phyloP scores from a whole-genome alignment of 1,284 basidiomycete species.

The Cryptococcus hybrid region DNA sequence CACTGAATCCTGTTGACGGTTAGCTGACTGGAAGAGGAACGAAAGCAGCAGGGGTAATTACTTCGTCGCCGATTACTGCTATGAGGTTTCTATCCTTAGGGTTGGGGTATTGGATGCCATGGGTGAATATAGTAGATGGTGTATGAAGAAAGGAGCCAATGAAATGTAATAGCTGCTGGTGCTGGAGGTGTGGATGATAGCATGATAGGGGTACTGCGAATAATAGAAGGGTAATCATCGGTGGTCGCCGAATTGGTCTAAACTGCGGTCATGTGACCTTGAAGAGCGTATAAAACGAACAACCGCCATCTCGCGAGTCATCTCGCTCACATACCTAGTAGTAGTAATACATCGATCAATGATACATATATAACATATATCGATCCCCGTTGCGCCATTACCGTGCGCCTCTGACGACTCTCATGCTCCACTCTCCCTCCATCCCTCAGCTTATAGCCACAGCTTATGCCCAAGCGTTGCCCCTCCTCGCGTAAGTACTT shows the following conservation, averaged over 20 bases:
- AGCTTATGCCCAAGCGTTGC: not conserved
- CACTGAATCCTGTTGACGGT: slow-evolving; percentile 75
- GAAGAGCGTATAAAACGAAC: too few species aligned
- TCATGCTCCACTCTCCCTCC: not conserved
- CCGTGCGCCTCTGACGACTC: not conserved
- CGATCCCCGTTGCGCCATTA: not conserved
- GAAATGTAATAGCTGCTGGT: too few species aligned
- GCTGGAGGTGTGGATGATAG: not conserved
- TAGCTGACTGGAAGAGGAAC: not conserved
- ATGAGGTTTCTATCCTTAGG: slow-evolving; percentile 79
- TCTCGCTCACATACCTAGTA: too few species aligned
- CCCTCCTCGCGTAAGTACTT: not conserved
- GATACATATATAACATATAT: not conserved
- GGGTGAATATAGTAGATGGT: not conserved
- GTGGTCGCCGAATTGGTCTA: not conserved
- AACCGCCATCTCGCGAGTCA: too few species aligned
- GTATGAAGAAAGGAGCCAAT: too few species aligned
- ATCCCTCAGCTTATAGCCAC: not conserved
- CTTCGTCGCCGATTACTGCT: slow-evolving; percentile 95
- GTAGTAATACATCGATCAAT: not conserved
- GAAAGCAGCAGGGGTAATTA: slow-evolving; percentile 43
- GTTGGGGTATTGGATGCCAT: slow-evolving; percentile 34
- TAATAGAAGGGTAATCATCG: not conserved
- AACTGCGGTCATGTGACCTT: too few species aligned
- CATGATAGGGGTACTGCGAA: not conserved